Evolutionary conservation across 495 filamentous ascomycete genomes (phyloP).

Genomic region (Aspergillus kassunensis): DNA sequence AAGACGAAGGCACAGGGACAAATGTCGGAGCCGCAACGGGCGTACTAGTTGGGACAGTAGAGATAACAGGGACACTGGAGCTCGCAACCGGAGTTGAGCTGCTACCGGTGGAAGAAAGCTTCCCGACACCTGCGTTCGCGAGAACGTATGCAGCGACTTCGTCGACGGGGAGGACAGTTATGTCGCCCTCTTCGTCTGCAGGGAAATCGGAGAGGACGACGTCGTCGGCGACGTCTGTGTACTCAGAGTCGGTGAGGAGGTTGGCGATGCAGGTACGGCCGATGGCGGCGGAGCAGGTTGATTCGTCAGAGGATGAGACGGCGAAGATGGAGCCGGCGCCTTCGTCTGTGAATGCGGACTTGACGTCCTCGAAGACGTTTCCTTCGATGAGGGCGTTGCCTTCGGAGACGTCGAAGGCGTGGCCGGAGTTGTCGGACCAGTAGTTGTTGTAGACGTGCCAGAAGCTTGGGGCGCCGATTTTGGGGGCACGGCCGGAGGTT

Average conservation of each 20-base stretch:
- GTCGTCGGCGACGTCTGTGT: slow-evolving; percentile 20
- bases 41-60: slow-evolving; percentile 1
- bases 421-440: slow-evolving; percentile 34
- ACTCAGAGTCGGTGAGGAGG: slow-evolving; percentile 20
- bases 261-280: slow-evolving; percentile 29
- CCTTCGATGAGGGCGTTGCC: slow-evolving; percentile 27
- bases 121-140: slow-evolving; percentile 28
- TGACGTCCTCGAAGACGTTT: slow-evolving; percentile 30
- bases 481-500: slow-evolving; percentile 50
- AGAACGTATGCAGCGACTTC: slow-evolving; percentile 24
- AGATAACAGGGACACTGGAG: neutral
- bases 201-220: slow-evolving; percentile 25
- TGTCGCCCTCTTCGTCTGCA: slow-evolving; percentile 15
- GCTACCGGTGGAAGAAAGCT: slow-evolving; percentile 16
- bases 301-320: slow-evolving; percentile 15
- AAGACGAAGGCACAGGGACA: neutral
- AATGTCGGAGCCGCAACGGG: neutral
- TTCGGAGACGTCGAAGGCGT: slow-evolving; percentile 28
- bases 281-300: slow-evolving; percentile 23
- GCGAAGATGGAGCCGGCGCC: slow-evolving; percentile 23
- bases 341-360: slow-evolving; percentile 22
- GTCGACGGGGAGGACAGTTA: slow-evolving; percentile 18
- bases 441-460: slow-evolving; percentile 41
- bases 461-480: slow-evolving; percentile 43
- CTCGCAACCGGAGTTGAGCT: slow-evolving; percentile 11